Percentiles rank a stretch among this genome's conserved stretches.
phyloP scores from a whole-genome alignment of 768 basidiomycete genomes.

The Lentinus tigrinus region DNA sequence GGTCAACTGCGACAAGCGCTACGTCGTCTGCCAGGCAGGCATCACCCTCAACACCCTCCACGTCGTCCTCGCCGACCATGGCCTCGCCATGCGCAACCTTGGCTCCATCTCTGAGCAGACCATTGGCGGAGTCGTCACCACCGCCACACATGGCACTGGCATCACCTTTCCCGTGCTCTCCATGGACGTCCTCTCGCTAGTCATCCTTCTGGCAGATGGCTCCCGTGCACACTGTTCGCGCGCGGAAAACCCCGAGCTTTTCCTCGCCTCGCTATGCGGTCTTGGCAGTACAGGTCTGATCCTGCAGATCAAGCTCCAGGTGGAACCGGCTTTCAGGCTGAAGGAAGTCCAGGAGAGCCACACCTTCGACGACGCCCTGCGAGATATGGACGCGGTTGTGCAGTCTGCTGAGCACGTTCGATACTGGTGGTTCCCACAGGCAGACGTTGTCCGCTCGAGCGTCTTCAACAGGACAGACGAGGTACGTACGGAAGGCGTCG shows the following conservation, averaged over 20 bases:
- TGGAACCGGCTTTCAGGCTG: conserved; percentile 81
- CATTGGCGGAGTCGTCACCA: conserved; percentile 87
- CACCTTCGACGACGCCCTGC: conserved; percentile 61
- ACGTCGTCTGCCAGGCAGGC: conserved; percentile 73
- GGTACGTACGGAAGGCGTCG: conserved; percentile 44
- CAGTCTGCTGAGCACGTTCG: conserved; percentile 83
- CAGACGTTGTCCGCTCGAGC: conserved; percentile 68
- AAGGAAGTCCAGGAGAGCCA: conserved; percentile 66
- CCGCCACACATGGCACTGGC: conserved; percentile 94
- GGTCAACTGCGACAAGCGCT: conserved; percentile 68
- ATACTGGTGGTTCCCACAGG: conserved; percentile 93
- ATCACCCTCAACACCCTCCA: conserved; percentile 79
- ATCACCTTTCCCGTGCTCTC: conserved; percentile 78
- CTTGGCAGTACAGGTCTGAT: conserved; percentile 91
- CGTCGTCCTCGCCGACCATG: conserved; percentile 55
- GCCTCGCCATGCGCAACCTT: conserved; percentile 86
- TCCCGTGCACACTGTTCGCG: conserved; percentile 66
- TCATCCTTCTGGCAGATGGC: conserved; percentile 77
- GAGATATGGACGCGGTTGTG: conserved; percentile 53
- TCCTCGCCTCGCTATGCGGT: conserved; percentile 87
- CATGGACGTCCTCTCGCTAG: conserved; percentile 72
- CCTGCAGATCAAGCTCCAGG: conserved; percentile 69
- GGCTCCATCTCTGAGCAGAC: conserved; percentile 98
- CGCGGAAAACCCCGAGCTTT: conserved; percentile 66
- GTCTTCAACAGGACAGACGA: conserved; percentile 73